Percentiles rank a stretch among this genome's conserved stretches.
Evolutionary conservation across 495 filamentous ascomycete species (phyloP).

Genomic region (Penicillium turbatum): DNA sequence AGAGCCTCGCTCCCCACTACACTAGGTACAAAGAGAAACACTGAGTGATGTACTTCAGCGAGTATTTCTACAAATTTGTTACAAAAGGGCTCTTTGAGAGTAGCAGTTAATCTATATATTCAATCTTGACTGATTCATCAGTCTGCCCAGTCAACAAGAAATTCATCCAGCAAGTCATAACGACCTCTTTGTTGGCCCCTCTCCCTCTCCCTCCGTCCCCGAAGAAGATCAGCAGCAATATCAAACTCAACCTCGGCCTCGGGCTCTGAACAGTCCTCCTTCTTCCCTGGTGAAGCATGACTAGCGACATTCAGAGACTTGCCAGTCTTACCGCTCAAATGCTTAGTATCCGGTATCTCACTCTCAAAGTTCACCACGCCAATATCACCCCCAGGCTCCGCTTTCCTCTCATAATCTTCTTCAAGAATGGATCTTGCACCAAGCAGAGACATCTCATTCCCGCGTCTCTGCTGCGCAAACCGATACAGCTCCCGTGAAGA

Average conservation of each 20-base stretch:
- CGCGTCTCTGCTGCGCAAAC: not conserved
- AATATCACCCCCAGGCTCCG: not conserved
- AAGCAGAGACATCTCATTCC: not conserved
- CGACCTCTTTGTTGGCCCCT: not conserved
- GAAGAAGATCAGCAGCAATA: constrained; percentile 7
- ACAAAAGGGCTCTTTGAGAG: no score
- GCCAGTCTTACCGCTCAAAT: not conserved
- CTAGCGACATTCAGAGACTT: not conserved
- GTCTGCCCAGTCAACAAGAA: constrained; percentile 5
- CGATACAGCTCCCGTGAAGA: not conserved
- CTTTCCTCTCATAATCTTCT: not conserved
- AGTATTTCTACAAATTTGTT: no score
- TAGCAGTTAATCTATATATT: no score
- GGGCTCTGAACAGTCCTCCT: not conserved
- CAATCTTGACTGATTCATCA: not conserved
- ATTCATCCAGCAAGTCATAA: constrained; percentile 5
- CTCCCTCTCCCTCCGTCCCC: constrained; percentile 1
- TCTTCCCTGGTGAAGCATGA: not conserved
- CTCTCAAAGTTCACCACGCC: constrained; percentile 2
- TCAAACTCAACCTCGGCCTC: constrained; percentile 6
- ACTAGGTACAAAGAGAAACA: no score
- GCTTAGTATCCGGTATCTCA: not conserved
- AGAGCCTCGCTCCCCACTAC: no score
- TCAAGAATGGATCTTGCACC: not conserved
- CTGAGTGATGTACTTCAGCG: no score